phyloP scores from a whole-genome alignment of 148 eudicot species.

The Rhododendron griersonianum region DNA sequence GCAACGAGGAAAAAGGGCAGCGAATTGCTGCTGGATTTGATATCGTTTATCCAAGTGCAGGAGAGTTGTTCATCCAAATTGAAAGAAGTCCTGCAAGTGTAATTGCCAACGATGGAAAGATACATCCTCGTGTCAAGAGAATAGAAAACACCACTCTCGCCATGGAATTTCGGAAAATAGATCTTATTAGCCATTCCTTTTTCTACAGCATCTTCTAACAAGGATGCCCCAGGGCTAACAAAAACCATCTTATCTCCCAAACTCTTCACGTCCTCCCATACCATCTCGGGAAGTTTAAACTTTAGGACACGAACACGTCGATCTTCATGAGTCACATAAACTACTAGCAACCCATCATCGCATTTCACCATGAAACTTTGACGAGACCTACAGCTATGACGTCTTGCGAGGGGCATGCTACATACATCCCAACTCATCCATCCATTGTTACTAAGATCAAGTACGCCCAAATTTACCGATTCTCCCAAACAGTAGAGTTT shows the following conservation, averaged over 20 bases:
- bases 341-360: neutral
- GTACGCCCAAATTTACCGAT: neutral
- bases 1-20: no score
- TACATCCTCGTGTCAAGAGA: neutral
- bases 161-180: neutral
- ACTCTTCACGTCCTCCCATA: neutral
- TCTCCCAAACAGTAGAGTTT: neutral
- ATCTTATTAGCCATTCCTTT: neutral
- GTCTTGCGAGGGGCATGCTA: no score
- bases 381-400: no score
- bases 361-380: conserved; percentile 3
- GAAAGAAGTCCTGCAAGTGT: no score
- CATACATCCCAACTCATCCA: no score
- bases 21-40: no score
- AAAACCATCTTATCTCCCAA: neutral
- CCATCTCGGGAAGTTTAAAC: neutral
- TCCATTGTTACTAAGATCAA: no score
- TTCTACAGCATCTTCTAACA: neutral
- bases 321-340: neutral
- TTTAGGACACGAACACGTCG: neutral
- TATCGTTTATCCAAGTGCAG: no score
- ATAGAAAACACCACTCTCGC: neutral
- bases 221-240: neutral
- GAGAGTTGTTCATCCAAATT: no score
- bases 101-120: no score